Conservation (phyloP, 495 filamentous ascomycete species). For the Filosporella fistucella region DNA sequence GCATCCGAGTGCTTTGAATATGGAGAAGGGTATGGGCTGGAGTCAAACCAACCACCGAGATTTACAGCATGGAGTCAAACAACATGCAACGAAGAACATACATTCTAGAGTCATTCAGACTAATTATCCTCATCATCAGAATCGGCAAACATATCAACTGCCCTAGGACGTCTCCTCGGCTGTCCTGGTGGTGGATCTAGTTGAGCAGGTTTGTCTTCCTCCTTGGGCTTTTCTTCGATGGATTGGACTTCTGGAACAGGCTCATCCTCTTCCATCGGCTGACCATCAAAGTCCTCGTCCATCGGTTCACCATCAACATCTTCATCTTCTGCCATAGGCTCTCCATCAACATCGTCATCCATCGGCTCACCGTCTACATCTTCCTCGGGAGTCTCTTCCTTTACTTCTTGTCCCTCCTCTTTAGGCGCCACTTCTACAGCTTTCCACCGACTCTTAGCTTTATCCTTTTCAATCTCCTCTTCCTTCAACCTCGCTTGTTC, state of each 20-base stretch:
- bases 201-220: constrained; percentile 6
- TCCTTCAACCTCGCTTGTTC: constrained; percentile 20
- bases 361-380: constrained; percentile 46
- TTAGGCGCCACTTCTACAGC: constrained; percentile 21
- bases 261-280: constrained; percentile 35
- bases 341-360: constrained; percentile 30
- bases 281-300: constrained; percentile 42
- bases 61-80: too few species aligned
- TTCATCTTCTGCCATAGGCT: constrained; percentile 24
- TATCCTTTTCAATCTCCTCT: constrained; percentile 21
- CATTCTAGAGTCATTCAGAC: too few species aligned
- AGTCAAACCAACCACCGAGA: too few species aligned
- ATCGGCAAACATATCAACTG: constrained; percentile 91
- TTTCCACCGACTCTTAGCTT: constrained; percentile 27
- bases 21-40: too few species aligned
- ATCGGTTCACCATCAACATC: constrained; percentile 51
- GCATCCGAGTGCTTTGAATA: too few species aligned
- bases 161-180: constrained; percentile 55
- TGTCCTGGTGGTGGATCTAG: constrained; percentile 17
- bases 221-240: neutral
- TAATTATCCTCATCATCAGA: constrained; percentile 22
- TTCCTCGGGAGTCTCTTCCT: constrained; percentile 24
- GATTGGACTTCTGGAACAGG: neutral
- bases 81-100: too few species aligned
- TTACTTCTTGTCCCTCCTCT: constrained; percentile 26